These are phyloP conservation scores for Tricholoma hemisulphureum DNA, from an alignment of 768 basidiomycete species.

Conservation along the genomic window DNA sequence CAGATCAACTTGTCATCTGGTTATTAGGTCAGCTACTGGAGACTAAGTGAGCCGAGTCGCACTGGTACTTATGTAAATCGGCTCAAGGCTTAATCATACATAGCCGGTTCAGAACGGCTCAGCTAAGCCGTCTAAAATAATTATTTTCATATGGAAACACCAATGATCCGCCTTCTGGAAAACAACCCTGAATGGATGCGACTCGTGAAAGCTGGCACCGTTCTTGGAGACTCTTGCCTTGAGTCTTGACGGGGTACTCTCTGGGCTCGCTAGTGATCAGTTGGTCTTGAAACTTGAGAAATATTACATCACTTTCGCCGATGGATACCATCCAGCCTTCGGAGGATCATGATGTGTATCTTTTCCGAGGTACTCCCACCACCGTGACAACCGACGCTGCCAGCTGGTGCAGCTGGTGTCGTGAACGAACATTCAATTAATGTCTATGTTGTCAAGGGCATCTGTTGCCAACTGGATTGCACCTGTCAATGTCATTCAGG, in stretches of 20 bases:
- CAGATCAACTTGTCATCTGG: too few species aligned
- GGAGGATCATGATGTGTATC: conserved; percentile 53
- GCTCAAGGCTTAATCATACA: too few species aligned
- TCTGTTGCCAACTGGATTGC: conserved; percentile 48
- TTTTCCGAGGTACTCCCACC: conserved; percentile 53
- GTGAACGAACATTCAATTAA: conserved; percentile 53
- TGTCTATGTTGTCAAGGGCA: conserved; percentile 50
- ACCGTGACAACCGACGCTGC: conserved; percentile 36
- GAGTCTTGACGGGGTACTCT: conserved; percentile 59
- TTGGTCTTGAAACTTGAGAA: conserved; percentile 53
- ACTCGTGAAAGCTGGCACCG: conserved; percentile 52
- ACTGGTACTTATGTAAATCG: too few species aligned
- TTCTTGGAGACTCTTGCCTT: conserved; percentile 54
- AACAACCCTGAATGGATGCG: conserved; percentile 64
- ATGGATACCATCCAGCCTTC: conserved; percentile 44
- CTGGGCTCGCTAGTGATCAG: conserved; percentile 55
- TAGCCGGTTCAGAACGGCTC: too few species aligned
- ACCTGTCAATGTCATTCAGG: too few species aligned
- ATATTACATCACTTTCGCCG: conserved; percentile 44
- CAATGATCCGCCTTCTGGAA: not conserved
- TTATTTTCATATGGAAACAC: not conserved
- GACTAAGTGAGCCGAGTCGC: too few species aligned
- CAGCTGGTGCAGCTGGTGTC: conserved; percentile 43
- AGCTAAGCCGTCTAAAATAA: too few species aligned
- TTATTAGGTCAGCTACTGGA: too few species aligned